Evolutionary conservation across 2,329 filamentous ascomycete species (phyloP).

Genomic region (Neonectria hederae): DNA sequence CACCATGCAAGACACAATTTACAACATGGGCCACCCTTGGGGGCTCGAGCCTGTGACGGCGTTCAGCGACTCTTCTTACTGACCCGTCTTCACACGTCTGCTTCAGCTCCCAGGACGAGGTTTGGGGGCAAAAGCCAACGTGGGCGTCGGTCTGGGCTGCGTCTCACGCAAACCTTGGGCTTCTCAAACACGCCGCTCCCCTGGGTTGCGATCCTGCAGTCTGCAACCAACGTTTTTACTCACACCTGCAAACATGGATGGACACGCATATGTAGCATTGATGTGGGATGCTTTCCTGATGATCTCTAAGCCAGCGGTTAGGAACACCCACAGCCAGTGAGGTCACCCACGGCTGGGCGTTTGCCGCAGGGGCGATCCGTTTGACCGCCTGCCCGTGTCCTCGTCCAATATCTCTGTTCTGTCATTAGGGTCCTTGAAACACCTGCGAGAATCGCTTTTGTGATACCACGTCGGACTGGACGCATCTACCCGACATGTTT

Average conservation of each 20-base stretch:
- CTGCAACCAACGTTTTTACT: conserved; percentile 6
- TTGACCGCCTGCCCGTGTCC: neutral
- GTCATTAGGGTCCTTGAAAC: conserved; percentile 1
- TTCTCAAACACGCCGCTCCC: conserved; percentile 27
- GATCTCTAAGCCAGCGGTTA: neutral
- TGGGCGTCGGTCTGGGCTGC: conserved; percentile 12
- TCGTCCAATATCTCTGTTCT: conserved; percentile 7
- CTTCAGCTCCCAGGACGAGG: conserved; percentile 12
- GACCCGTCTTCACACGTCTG: neutral
- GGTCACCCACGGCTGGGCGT: neutral
- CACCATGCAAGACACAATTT: conserved; percentile 33
- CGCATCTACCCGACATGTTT: conserved; percentile 5
- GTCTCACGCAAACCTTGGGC: conserved; percentile 12
- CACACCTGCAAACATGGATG: neutral
- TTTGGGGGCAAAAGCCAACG: conserved; percentile 8
- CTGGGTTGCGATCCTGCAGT: conserved; percentile 15
- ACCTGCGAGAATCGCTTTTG: neutral
- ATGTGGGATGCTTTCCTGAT: neutral
- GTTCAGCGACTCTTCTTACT: neutral
- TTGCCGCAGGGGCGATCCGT: conserved; percentile 3
- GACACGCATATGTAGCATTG: neutral
- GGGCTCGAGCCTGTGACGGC: conserved; percentile 1
- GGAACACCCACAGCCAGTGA: conserved; percentile 3
- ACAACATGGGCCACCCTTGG: conserved; percentile 26
- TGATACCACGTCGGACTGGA: neutral